Evolutionary conservation across 192 early-diverging fungal genomes (phyloP).

Genomic region (Podila epigama): DNA sequence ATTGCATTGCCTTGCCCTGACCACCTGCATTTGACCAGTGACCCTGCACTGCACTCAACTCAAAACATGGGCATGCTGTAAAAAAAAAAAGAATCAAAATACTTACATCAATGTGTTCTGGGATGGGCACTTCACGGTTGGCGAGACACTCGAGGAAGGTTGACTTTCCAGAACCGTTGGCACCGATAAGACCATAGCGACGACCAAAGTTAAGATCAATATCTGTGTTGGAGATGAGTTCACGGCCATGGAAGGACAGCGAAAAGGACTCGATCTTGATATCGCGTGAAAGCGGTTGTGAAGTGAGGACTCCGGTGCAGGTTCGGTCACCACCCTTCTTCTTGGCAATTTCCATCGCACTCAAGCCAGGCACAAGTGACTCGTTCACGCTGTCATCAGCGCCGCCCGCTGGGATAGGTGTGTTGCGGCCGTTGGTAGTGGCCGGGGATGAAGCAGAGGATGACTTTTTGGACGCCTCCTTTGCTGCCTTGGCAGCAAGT

Average conservation of each 20-base stretch:
- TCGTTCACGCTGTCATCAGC: slow-evolving; percentile 15
- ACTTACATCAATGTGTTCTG: slow-evolving; percentile 94
- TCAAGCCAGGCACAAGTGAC: slow-evolving; percentile 24
- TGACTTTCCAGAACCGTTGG: slow-evolving; percentile 96
- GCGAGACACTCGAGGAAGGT: slow-evolving; percentile 95
- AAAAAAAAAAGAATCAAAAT: no score
- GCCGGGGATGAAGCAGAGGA: slow-evolving; percentile 47
- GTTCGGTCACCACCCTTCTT: slow-evolving; percentile 83
- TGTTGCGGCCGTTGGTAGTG: slow-evolving; percentile 45
- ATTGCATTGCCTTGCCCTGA: no score
- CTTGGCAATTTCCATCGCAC: slow-evolving; percentile 59
- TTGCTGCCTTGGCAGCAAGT: slow-evolving; percentile 75
- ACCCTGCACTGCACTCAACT: no score
- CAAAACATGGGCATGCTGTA: no score
- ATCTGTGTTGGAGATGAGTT: slow-evolving; percentile 91
- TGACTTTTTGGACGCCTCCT: slow-evolving; percentile 54
- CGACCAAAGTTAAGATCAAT: slow-evolving; percentile 99
- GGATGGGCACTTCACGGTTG: slow-evolving; percentile 93
- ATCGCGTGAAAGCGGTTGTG: slow-evolving; percentile 88
- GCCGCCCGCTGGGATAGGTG: slow-evolving; percentile 17
- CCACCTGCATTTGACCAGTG: no score
- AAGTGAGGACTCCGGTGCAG: slow-evolving; percentile 90
- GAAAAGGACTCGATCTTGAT: slow-evolving; percentile 96
- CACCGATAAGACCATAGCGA: slow-evolving; percentile 94
- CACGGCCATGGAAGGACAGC: slow-evolving; percentile 94